Base-by-base conservation (phyloP, 2,329 filamentous ascomycete genomes). In the Cadophora gregata region DNA sequence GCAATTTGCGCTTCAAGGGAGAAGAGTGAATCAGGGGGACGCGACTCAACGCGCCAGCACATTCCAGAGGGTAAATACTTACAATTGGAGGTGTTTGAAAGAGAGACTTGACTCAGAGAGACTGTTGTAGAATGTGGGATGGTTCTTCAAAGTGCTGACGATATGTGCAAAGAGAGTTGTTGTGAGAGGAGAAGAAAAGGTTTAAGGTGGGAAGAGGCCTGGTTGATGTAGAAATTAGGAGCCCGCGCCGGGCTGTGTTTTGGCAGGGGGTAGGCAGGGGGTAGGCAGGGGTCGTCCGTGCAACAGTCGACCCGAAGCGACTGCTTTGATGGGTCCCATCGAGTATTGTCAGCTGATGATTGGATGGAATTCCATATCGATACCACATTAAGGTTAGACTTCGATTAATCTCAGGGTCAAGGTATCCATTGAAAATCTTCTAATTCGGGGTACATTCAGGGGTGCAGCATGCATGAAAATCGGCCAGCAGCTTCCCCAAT, bases 151-250 rank as follows among this genome's bases (percentile, higher is more conserved):
- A 58, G 50, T 25, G 53, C 45, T 48, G 33, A 62, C 6, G 29
- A 31, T 38, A n/a, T 62, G 42, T 47, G 38, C 14, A 21, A 24
- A 53, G 38, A 47, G 50, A 47, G 56, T 48, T 9, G 25, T 12
- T 56, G 27, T 36, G 59, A 50, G 66, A 59, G 21, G 50, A 60
- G 33, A 27, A 10, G 29, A 29, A 58, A 38, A 9, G 21, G 21
- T 21, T 33, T 36, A 33, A 36, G 53, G 65, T 47, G 65, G 53
- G 53, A 36, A 38, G 19, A 55, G 3, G 47, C 33, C 36, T 53
- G 53, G 50, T 56, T 66, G 53, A 66, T 59, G 58, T 66, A 66
- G 59, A 66, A 58, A 63, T 66, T 66, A 55, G 53, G 3, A 36
- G 31, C 8, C 19, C 19, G 29, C 38, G 24, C 51, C 53, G 53